phyloP scores from a whole-genome alignment of 495 filamentous ascomycete species.

The Penicillium nucicola region DNA sequence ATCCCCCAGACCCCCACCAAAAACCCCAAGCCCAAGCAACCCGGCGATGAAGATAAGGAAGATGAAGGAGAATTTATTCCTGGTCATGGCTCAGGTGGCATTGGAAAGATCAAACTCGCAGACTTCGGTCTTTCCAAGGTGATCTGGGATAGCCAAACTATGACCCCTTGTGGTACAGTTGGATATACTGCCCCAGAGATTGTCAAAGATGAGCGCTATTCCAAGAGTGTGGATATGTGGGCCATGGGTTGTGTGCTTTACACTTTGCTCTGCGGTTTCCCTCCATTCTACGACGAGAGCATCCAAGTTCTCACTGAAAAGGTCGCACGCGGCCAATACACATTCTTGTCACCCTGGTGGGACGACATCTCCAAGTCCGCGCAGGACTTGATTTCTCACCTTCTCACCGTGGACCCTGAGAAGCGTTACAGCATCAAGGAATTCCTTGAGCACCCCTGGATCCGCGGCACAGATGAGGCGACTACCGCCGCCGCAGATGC shows the following conservation, averaged over 20 bases:
- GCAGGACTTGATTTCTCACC: constrained; percentile 89
- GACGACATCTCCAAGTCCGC: constrained; percentile 96
- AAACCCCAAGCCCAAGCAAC: constrained; percentile 68
- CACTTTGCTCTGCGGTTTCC: constrained; percentile 94
- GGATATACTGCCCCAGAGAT: constrained; percentile 99
- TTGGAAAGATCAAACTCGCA: constrained; percentile 93
- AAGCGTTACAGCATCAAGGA: constrained; percentile 86
- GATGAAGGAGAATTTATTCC: constrained; percentile 92
- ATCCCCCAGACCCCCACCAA: constrained; percentile 76
- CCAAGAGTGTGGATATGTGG: constrained; percentile 99
- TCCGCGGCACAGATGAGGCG: constrained; percentile 70
- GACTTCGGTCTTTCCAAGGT: constrained; percentile 98
- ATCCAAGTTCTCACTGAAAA: constrained; percentile 97
- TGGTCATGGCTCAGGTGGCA: constrained; percentile 85
- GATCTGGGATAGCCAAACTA: constrained; percentile 98
- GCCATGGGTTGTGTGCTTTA: constrained; percentile 95
- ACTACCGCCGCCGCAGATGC: constrained; percentile 73
- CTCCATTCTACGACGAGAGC: constrained; percentile 97
- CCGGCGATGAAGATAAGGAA: constrained; percentile 94
- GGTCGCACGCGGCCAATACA: constrained; percentile 94
- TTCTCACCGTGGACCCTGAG: constrained; percentile 88
- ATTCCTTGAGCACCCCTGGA: constrained; percentile 92
- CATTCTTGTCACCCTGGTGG: constrained; percentile 99
- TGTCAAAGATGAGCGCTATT: constrained; percentile 97
- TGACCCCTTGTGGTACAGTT: constrained; percentile 97